These are phyloP conservation scores for Ballota nigra DNA, from an alignment of 257 asterid genomes.

Conservation along the genomic window DNA sequence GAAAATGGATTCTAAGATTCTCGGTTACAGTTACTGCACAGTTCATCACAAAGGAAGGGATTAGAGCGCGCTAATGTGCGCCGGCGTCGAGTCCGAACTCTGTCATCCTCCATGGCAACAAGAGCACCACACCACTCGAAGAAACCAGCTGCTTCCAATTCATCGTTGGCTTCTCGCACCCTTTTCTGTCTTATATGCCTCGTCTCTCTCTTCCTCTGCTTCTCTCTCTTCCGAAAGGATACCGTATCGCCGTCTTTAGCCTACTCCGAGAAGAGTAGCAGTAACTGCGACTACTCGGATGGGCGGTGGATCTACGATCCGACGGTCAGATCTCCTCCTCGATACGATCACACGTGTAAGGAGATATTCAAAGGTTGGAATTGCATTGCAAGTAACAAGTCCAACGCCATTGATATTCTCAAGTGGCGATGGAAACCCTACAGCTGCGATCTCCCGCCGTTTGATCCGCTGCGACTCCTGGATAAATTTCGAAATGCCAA, in stretches of 20 bases:
- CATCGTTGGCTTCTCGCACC: slow-evolving; percentile 37
- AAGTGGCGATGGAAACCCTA: slow-evolving; percentile 95
- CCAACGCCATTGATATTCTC: slow-evolving; percentile 69
- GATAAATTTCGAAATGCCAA: slow-evolving; percentile 58
- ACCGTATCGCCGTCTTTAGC: slow-evolving; percentile 24
- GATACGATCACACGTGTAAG: slow-evolving; percentile 82
- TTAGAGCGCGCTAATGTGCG: slow-evolving; percentile 28
- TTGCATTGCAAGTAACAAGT: slow-evolving; percentile 70
- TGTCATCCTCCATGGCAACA: slow-evolving; percentile 54
- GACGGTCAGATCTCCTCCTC: slow-evolving; percentile 51
- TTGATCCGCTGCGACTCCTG: slow-evolving; percentile 67
- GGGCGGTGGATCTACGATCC: slow-evolving; percentile 82
- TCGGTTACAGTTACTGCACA: too few species aligned
- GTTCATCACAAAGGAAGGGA: neutral
- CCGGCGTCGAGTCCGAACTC: slow-evolving; percentile 25
- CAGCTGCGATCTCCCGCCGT: slow-evolving; percentile 70
- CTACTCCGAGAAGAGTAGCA: slow-evolving; percentile 21
- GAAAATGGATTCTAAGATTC: neutral
- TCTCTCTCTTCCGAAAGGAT: slow-evolving; percentile 55
- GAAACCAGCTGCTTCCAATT: slow-evolving; percentile 35
- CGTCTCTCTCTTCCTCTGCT: slow-evolving; percentile 47
- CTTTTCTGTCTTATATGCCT: slow-evolving; percentile 53
- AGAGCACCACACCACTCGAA: slow-evolving; percentile 38
- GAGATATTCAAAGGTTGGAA: slow-evolving; percentile 99
- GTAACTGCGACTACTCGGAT: slow-evolving; percentile 55